Base-by-base conservation (phyloP, 225 moss, liverwort and hornwort genomes). In the Marchantia paleacea region DNA sequence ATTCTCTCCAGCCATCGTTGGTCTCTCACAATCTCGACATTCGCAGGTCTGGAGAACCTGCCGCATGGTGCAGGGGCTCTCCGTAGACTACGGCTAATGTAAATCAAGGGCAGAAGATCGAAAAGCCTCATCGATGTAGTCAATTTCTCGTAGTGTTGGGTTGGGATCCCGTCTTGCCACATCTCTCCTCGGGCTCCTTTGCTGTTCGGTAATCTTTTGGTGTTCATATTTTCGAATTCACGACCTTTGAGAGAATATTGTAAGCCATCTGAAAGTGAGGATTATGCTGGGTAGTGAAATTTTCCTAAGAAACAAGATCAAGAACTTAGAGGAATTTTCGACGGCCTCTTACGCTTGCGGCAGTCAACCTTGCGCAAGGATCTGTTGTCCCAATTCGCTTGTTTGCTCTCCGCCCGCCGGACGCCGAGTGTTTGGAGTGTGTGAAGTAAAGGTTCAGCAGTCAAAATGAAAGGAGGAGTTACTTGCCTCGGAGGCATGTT, bases 21-120 rank as follows among this genome's bases (percentile, higher is more conserved):
- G 80, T 76, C 81, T 84, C 75, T 78, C 80, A 76, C 80, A 83
- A 84, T 83, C 85, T 69, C 67, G 87, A 61, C 89, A 87, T 86
- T 95, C 97, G 81, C 97, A 97, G 86, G 89, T 97, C 83, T 97
- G 97, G 97, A 94, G 97, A 87, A 87, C 92, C 84, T 97, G 97
- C 90, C 97, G 97, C 91, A 97, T 97, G 97, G 93, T 97, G 86
- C 97, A 97, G 89, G 97, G 97, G 8, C 82, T 97, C 81, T 83
- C 94, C 83, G 88, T 97, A 86, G 97, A 97, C 83, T 94, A 97
- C 78, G 97, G 97, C 97, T 97, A 97, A 97, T 91, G 84, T 83
- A 71, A 75, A 81, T 81, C 75, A 81, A 79, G 77, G 82, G 79
- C 84, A 62, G 64, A 61, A 82, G 80, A 73, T 69, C 60, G 78